A percentile compares a stretch with the other conserved stretches of the same genome.
phyloP scores from a whole-genome alignment of 352 stramenopile genomes.

The Elongisporangium undulatum region DNA sequence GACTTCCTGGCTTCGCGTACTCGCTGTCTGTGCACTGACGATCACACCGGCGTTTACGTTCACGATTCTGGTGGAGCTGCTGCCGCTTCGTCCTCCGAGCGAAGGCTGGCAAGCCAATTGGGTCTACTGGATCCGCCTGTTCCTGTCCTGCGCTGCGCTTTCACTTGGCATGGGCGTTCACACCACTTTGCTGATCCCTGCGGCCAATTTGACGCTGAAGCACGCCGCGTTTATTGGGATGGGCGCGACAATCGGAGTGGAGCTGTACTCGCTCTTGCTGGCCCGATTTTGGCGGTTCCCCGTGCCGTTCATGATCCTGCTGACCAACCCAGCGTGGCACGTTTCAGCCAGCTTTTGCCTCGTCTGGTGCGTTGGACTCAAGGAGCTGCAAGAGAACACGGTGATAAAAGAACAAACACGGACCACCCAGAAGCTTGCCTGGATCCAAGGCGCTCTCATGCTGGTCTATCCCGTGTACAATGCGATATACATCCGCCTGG shows the following conservation, averaged over 20 bases:
- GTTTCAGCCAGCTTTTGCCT: neutral
- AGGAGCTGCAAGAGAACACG: neutral
- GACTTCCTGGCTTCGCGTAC: neutral
- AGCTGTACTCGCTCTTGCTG: neutral
- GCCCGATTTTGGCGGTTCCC: neutral
- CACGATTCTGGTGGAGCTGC: neutral
- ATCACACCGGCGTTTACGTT: neutral
- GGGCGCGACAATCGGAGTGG: neutral
- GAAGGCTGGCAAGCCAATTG: neutral
- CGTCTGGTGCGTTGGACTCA: neutral
- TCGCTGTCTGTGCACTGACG: neutral
- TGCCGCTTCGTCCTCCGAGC: neutral
- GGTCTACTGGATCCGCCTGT: neutral
- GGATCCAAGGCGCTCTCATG: neutral
- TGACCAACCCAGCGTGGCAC: neutral
- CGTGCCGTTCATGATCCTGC: neutral
- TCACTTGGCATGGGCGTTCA: neutral
- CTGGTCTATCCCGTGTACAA: neutral
- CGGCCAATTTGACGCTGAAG: neutral
- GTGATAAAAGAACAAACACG: neutral
- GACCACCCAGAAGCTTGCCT: neutral
- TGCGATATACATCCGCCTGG: neutral
- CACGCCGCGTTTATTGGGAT: neutral
- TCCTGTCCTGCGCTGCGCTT: neutral
- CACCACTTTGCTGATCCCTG: neutral